A percentile compares a stretch with the other conserved stretches of the same genome.
phyloP scores from a whole-genome alignment of 2,329 filamentous ascomycete species.

The Tolypocladium guangdongense region DNA sequence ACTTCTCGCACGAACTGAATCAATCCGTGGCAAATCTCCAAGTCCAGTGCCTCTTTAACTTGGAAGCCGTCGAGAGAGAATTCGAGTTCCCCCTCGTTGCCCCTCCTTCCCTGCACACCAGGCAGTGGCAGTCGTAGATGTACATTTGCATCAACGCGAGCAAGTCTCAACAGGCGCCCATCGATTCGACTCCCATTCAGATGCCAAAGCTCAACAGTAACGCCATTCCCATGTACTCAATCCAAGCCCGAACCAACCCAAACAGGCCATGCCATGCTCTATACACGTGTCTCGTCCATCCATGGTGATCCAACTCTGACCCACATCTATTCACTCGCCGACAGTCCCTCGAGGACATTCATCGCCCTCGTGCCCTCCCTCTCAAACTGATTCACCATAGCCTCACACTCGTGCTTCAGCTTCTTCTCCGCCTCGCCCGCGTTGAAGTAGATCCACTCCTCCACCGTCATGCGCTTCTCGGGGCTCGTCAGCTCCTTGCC shows the following conservation, averaged over 20 bases:
- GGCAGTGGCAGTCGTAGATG: too few species aligned
- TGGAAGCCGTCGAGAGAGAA: too few species aligned
- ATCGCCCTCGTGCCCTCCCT: slow-evolving; percentile 71
- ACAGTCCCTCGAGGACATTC: slow-evolving; percentile 62
- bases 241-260: not conserved
- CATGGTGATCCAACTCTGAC: not conserved
- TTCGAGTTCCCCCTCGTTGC: too few species aligned
- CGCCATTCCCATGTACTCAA: not conserved
- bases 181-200: not conserved
- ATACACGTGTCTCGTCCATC: not conserved
- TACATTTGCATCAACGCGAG: too few species aligned
- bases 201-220: not conserved
- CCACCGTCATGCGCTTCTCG: slow-evolving; percentile 84
- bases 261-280: not conserved
- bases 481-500: slow-evolving; percentile 56
- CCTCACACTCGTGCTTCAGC: slow-evolving; percentile 71
- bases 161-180: too few species aligned
- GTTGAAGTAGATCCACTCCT: slow-evolving; percentile 82
- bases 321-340: slow-evolving; percentile 29
- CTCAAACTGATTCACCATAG: slow-evolving; percentile 74
- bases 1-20: too few species aligned
- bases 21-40: too few species aligned
- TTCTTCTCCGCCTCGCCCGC: slow-evolving; percentile 70
- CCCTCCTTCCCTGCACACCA: too few species aligned
- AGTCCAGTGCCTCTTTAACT: too few species aligned